Conservation (phyloP, 225 moss, liverwort and hornwort species). For the Rhytidiadelphus loreus region DNA sequence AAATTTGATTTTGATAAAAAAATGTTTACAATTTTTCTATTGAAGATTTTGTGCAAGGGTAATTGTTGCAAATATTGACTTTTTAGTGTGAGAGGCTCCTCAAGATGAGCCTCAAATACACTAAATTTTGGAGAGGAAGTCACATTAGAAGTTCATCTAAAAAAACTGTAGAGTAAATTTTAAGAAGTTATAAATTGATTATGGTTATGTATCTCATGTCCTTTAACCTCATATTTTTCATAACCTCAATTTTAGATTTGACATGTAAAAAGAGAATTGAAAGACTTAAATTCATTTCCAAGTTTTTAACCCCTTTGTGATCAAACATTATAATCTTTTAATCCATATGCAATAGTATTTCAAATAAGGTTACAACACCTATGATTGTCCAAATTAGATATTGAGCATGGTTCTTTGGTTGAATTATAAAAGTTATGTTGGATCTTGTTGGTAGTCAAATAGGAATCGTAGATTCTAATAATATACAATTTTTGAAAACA, state of each 20-base stretch:
- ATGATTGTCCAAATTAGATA: neutral
- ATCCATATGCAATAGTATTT: neutral
- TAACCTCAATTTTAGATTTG: neutral
- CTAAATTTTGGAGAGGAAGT: neutral
- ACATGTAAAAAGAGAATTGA: neutral
- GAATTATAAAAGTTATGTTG: neutral
- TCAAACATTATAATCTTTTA: neutral
- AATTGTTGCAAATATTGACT: no score
- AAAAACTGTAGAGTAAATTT: neutral
- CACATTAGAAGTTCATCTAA: no score
- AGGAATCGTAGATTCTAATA: neutral
- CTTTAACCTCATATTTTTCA: neutral
- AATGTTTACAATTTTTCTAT: no score
- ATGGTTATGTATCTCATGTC: neutral
- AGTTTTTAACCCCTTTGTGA: neutral
- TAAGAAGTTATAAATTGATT: neutral
- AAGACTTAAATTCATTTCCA: neutral
- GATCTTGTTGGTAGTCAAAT: neutral
- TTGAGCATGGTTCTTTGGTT: neutral
- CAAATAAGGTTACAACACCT: neutral
- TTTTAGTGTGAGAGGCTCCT: no score
- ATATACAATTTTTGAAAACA: neutral
- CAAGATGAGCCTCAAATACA: neutral
- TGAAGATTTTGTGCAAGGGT: no score
- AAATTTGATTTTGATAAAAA: no score